A percentile compares a stretch with the other conserved stretches of the same genome.
phyloP scores from a whole-genome alignment of 352 stramenopile species.

The Globisporangium perplexum region DNA sequence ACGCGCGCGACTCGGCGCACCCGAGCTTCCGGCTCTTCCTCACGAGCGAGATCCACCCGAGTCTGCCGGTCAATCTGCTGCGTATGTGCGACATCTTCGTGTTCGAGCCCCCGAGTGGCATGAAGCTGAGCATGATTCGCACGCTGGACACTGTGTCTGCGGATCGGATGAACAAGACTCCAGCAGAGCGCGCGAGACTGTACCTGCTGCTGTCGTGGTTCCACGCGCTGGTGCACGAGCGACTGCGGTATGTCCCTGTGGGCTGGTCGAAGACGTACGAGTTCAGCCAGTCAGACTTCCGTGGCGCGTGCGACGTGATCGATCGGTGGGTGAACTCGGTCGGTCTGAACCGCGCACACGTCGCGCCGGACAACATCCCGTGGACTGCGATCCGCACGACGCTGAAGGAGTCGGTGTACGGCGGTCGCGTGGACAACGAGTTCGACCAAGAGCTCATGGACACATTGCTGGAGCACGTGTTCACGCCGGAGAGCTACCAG shows the following conservation, averaged over 20 bases:
- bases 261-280: constrained; percentile 99
- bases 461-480: constrained; percentile 90
- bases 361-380: constrained; percentile 96
- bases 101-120: constrained; percentile 96
- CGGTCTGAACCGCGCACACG: constrained; percentile 68
- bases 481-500: constrained; percentile 94
- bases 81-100: constrained; percentile 97
- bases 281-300: constrained; percentile 98
- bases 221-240: constrained; percentile 98
- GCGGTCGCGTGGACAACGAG: constrained; percentile 95
- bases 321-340: constrained; percentile 95
- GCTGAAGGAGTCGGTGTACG: constrained; percentile 96
- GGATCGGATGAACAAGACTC: constrained; percentile 87
- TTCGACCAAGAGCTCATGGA: constrained; percentile 96
- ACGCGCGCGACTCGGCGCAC: constrained; percentile 62
- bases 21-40: constrained; percentile 92
- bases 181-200: constrained; percentile 87
- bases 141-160: constrained; percentile 93
- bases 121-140: constrained; percentile 96
- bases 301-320: constrained; percentile 96
- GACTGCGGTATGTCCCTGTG: constrained; percentile 95
- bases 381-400: constrained; percentile 97
- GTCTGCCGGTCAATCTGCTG: constrained; percentile 95
- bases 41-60: constrained; percentile 97
- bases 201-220: constrained; percentile 98